A percentile compares a stretch with the other conserved stretches of the same genome.
These are phyloP conservation scores for Paraglomus occultum DNA, from an alignment of 192 early-diverging fungal species.

Conservation along the genomic window DNA sequence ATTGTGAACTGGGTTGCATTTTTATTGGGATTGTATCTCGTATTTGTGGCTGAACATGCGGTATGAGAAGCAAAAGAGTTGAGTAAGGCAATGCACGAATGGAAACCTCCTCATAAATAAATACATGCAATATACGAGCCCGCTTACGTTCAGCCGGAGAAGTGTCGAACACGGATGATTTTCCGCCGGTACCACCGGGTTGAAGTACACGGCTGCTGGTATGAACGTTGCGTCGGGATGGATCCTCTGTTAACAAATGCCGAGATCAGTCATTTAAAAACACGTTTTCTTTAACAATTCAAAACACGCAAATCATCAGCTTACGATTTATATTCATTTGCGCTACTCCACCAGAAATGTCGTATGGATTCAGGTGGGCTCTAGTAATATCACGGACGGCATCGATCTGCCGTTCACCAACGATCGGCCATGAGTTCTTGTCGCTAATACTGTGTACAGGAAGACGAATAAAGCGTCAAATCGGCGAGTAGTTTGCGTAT, in stretches of 20 bases:
- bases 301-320: neutral
- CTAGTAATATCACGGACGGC: slow-evolving; percentile 30
- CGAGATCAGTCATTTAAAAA: no score
- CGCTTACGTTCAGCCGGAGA: no score
- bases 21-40: slow-evolving; percentile 15
- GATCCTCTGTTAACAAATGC: neutral
- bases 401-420: slow-evolving; percentile 40
- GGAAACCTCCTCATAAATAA: no score
- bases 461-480: neutral
- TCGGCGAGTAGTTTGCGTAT: neutral
- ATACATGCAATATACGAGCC: no score
- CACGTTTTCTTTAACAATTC: no score
- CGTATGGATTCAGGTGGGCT: slow-evolving; percentile 40
- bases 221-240: slow-evolving; percentile 22
- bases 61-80: no score
- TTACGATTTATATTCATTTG: slow-evolving; percentile 19
- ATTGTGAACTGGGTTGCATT: slow-evolving; percentile 25
- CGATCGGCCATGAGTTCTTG: slow-evolving; percentile 39
- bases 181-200: slow-evolving; percentile 30
- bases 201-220: slow-evolving; percentile 28
- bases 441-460: slow-evolving; percentile 7
- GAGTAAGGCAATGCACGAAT: no score
- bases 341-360: slow-evolving; percentile 17
- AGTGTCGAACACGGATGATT: slow-evolving; percentile 17
- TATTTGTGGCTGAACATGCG: neutral